Conservation (phyloP, 1,139 yeast species). For the Magnusiomyces clavatus region DNA sequence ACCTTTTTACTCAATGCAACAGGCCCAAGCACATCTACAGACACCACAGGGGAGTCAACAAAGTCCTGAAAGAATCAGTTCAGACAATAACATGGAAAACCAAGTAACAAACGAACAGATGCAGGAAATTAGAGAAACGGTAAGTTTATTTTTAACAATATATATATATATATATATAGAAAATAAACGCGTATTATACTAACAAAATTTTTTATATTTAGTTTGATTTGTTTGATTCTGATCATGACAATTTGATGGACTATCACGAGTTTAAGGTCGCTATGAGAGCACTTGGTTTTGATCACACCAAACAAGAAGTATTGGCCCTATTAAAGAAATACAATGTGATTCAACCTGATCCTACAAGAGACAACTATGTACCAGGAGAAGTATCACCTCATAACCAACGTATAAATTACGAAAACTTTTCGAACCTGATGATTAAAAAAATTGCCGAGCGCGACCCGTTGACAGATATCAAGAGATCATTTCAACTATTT, state of each 20-base stretch:
- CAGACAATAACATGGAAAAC: constrained; percentile 6
- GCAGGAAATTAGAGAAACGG: constrained; percentile 88
- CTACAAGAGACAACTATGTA: constrained; percentile 48
- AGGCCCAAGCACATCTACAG: background rate
- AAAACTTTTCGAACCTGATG: constrained; percentile 63
- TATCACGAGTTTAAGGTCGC: constrained; percentile 92
- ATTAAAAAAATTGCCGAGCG: constrained; percentile 72
- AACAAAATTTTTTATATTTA: constrained; percentile 14
- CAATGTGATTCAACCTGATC: constrained; percentile 35
- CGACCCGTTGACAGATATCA: constrained; percentile 89
- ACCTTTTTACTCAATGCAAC: background rate
- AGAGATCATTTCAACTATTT: constrained; percentile 81
- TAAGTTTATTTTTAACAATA: constrained; percentile 23
- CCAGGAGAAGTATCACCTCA: background rate
- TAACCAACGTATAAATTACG: constrained; percentile 58
- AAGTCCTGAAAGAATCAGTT: background rate
- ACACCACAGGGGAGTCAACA: background rate
- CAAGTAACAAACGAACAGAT: constrained; percentile 84
- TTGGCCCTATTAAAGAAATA: constrained; percentile 73
- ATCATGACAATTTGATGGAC: constrained; percentile 82
- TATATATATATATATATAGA: background rate
- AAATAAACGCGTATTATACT: constrained; percentile 1
- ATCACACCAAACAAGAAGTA: constrained; percentile 70
- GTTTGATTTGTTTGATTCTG: constrained; percentile 85
- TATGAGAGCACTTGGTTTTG: constrained; percentile 89